Percentiles rank a stretch among this genome's conserved stretches.
These are phyloP conservation scores for Solanum chaucha DNA, from an alignment of 257 asterid genomes.

Conservation along the genomic window DNA sequence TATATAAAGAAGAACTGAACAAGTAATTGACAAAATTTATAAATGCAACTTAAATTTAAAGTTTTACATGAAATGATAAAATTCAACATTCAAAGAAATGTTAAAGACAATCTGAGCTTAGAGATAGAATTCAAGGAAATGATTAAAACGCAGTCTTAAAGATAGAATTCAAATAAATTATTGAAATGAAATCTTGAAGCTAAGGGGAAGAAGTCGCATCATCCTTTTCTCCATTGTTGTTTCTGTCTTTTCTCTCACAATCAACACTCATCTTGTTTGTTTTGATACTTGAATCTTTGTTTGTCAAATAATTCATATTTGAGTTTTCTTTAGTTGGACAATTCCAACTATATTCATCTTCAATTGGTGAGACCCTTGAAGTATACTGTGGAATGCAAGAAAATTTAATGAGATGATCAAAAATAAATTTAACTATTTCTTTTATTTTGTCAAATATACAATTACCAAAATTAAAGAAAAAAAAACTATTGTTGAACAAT, in stretches of 20 bases:
- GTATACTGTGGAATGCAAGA: background rate
- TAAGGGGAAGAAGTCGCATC: background rate
- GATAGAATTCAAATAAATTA: background rate
- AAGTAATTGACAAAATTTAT: background rate
- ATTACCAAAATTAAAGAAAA: background rate
- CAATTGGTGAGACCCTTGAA: background rate
- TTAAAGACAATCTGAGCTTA: background rate
- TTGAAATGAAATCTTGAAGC: background rate
- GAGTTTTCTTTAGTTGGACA: background rate
- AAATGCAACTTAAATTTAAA: background rate
- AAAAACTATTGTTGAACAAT: background rate
- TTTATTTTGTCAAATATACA: background rate
- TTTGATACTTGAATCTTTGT: too few relatives aligned
- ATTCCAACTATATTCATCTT: background rate
- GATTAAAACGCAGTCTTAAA: background rate
- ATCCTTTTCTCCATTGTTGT: background rate
- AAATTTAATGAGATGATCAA: background rate
- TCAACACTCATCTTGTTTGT: too few relatives aligned
- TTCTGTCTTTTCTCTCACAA: too few relatives aligned
- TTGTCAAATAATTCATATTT: background rate
- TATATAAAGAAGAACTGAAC: too few relatives aligned
- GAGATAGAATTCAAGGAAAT: background rate
- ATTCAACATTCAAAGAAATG: background rate
- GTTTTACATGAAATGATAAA: background rate
- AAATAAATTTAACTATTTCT: background rate